Conservation (phyloP, 441 rosid species). For the Populus hybrid region DNA sequence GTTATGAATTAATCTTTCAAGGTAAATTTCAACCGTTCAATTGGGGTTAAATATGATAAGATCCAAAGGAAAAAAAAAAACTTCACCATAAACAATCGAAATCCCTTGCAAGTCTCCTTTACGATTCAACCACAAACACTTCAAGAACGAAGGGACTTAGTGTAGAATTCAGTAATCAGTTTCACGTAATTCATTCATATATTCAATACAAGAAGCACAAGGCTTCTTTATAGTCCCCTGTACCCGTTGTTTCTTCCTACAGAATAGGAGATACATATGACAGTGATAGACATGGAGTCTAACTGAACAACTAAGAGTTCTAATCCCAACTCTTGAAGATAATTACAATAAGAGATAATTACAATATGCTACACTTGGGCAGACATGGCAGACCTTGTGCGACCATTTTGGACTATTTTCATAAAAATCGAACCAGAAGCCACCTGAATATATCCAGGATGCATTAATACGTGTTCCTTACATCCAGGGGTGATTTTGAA, state of each 20-base stretch:
- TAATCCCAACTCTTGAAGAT: too few relatives aligned
- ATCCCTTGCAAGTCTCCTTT: background rate
- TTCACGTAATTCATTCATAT: too few relatives aligned
- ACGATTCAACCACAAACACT: background rate
- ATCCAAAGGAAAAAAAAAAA: too few relatives aligned
- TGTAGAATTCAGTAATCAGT: too few relatives aligned
- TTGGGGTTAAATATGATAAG: background rate
- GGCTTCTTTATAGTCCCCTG: too few relatives aligned
- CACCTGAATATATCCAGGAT: conserved; percentile 1
- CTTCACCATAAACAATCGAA: background rate
- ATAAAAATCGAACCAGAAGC: conserved; percentile 1
- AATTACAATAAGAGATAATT: too few relatives aligned
- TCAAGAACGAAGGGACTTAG: background rate
- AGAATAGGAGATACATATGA: too few relatives aligned
- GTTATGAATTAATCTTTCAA: background rate
- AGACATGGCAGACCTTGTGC: background rate
- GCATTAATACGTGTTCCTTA: background rate
- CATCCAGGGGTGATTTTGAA: background rate
- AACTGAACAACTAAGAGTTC: too few relatives aligned
- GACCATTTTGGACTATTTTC: background rate
- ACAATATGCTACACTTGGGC: background rate
- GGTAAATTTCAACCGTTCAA: background rate
- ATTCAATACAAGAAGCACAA: too few relatives aligned
- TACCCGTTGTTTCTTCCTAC: too few relatives aligned
- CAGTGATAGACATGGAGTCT: too few relatives aligned